Evolutionary conservation across 345 rosid species (phyloP).

Genomic region (Pistacia integerrima): DNA sequence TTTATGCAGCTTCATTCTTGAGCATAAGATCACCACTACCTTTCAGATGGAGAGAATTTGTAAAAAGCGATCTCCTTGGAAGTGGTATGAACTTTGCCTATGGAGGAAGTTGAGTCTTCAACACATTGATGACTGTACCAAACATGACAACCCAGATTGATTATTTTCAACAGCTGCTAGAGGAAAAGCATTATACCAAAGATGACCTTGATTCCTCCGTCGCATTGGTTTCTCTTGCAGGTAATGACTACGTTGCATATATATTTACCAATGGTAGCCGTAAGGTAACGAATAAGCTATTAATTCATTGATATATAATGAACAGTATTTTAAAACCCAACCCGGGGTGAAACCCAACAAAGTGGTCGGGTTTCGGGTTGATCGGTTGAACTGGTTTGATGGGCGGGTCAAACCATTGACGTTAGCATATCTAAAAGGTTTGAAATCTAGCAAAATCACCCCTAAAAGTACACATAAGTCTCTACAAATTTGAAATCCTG

Average conservation of each 20-base stretch:
- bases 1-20: conserved; percentile 36
- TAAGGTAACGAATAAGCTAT: background rate
- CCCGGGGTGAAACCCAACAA: too few relatives aligned
- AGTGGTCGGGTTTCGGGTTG: too few relatives aligned
- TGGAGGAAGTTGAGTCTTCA: conserved; percentile 54
- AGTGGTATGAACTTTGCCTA: conserved; percentile 51
- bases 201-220: conserved; percentile 38
- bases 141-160: conserved; percentile 52
- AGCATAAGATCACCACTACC: conserved; percentile 34
- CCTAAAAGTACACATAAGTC: too few relatives aligned
- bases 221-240: conserved; percentile 39
- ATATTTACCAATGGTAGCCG: conserved; percentile 3
- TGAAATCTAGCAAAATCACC: too few relatives aligned
- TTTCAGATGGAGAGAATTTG: conserved; percentile 24
- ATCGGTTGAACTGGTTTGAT: too few relatives aligned
- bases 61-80: conserved; percentile 3
- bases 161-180: conserved; percentile 30
- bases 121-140: conserved; percentile 37
- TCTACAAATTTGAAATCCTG: too few relatives aligned
- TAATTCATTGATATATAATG: too few relatives aligned
- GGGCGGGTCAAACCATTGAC: too few relatives aligned
- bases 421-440: too few relatives aligned
- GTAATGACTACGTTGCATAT: conserved; percentile 50
- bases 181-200: conserved; percentile 24
- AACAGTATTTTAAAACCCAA: too few relatives aligned